These are phyloP conservation scores for Chloridella minuta DNA, from an alignment of 352 stramenopile genomes.

Conservation along the genomic window DNA sequence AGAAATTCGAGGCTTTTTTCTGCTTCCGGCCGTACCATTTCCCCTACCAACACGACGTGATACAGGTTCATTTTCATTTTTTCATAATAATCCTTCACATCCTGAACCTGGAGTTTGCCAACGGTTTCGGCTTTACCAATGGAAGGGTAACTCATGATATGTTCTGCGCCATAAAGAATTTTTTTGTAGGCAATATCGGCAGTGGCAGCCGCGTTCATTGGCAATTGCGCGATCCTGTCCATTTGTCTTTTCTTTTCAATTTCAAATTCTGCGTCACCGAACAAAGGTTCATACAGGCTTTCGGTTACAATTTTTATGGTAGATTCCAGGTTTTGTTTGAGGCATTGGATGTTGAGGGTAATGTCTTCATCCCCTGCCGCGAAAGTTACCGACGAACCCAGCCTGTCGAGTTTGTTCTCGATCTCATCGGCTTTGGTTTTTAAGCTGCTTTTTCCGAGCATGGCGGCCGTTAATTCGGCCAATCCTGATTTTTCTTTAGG, in stretches of 20 bases:
- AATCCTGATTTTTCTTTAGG: neutral
- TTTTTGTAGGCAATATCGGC: neutral
- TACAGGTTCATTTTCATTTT: neutral
- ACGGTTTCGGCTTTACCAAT: neutral
- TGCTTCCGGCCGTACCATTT: neutral
- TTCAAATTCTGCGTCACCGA: neutral
- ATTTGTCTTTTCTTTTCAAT: neutral
- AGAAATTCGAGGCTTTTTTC: neutral
- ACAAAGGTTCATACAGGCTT: neutral
- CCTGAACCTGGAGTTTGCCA: neutral
- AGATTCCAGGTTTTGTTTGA: neutral
- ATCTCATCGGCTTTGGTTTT: neutral
- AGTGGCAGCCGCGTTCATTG: neutral
- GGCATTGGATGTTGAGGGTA: neutral
- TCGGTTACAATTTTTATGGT: neutral
- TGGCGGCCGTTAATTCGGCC: neutral
- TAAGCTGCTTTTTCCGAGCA: neutral
- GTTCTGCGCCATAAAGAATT: neutral
- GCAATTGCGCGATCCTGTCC: neutral
- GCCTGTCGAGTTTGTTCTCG: neutral
- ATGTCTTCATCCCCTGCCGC: neutral
- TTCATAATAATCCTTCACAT: neutral
- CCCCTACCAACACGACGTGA: neutral
- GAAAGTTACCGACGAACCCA: neutral
- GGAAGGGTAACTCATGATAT: neutral